phyloP scores from a whole-genome alignment of 371 early-diverging fungal species.

The Mortierella sp. region DNA sequence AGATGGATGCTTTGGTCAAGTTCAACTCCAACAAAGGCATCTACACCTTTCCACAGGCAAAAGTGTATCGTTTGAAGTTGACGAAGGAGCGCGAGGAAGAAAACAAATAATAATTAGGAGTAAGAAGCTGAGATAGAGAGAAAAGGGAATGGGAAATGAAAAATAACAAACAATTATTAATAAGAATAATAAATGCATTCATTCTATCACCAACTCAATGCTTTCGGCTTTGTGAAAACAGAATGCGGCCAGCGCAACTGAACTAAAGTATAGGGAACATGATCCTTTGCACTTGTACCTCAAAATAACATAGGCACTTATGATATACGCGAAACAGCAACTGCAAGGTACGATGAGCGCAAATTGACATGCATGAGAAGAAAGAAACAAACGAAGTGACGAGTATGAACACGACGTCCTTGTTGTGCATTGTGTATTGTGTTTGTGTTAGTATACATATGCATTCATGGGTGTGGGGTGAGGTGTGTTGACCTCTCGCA shows the following conservation, averaged over 20 bases:
- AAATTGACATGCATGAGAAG: too few species aligned
- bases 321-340: too few species aligned
- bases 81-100: background rate
- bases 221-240: background rate
- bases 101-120: background rate
- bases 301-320: too few species aligned
- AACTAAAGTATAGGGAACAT: background rate
- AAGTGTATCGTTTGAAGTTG: background rate
- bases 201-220: background rate
- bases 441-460: background rate
- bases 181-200: background rate
- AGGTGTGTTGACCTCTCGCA: too few species aligned
- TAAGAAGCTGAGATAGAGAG: too few species aligned
- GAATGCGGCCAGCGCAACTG: background rate
- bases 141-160: background rate
- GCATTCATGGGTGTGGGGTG: too few species aligned
- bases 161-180: too few species aligned
- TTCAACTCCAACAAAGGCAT: background rate
- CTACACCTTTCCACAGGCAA: background rate
- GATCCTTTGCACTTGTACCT: too few species aligned
- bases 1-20: constrained; percentile 1
- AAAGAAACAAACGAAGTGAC: too few species aligned
- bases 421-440: background rate
- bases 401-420: too few species aligned
- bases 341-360: too few species aligned